Evolutionary conservation across 805 yeast genomes (phyloP).

Genomic region (Yarrowia sp.): DNA sequence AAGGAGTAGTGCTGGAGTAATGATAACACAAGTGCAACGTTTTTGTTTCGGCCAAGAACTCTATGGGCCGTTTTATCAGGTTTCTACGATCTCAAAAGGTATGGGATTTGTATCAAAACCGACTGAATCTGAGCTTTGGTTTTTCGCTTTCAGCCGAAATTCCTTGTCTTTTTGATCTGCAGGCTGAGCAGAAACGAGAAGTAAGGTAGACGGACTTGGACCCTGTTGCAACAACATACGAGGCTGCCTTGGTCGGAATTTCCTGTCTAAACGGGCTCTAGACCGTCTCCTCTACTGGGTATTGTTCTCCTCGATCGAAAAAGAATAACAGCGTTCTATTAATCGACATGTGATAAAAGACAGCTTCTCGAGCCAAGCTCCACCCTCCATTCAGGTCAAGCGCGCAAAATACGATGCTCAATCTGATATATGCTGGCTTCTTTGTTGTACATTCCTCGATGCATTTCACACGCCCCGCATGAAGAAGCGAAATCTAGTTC

Average conservation of each 20-base stretch:
- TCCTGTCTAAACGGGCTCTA: no score
- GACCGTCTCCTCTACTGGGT: no score
- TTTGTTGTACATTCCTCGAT: not conserved
- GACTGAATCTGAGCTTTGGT: no score
- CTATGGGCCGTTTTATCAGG: not conserved
- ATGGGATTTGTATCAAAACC: no score
- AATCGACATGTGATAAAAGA: not conserved
- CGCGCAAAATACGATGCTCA: slow-evolving; percentile 1
- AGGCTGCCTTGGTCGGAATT: no score
- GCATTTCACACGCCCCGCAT: not conserved
- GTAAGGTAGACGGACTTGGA: not conserved
- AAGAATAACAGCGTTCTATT: not conserved
- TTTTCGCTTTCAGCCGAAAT: no score
- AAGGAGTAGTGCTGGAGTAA: not conserved
- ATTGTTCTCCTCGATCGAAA: no score
- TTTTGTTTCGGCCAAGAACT: not conserved
- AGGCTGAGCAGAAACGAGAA: not conserved
- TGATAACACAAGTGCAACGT: no score
- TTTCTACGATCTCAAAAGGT: no score
- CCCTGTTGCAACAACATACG: no score
- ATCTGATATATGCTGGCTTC: not conserved
- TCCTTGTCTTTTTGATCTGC: not conserved
- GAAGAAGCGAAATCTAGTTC: not conserved
- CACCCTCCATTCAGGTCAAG: not conserved
- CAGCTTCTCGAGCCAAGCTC: not conserved